Evolutionary conservation across 2,329 filamentous ascomycete species (phyloP), one percentile per base, ranked within the genome.

Genomic region (Apiospora koreana): DNA sequence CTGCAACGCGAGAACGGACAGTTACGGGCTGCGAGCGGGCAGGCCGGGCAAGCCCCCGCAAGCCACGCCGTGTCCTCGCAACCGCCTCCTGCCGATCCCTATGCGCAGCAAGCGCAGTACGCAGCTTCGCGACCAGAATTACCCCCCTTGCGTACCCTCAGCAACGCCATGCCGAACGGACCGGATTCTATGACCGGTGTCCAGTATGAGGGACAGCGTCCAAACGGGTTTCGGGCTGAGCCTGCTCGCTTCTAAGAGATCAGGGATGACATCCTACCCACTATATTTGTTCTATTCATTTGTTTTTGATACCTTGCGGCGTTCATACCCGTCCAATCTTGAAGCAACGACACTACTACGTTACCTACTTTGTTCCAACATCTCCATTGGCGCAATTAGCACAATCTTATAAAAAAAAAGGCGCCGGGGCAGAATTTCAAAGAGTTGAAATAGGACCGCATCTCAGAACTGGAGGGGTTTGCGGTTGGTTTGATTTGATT

Each of bases 111-210:
- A 28, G 67, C 35, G 14, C 48, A 28, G 25, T 69, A 69, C 35
- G 41, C 54, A 16, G 42, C 48, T 58, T 76, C 78, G 68, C 83
- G 86, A 25, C 83, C 84, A 18, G 86, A 89, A 74, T 80, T 91
- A 41, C 89, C 89, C 16, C 89, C 89, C 1, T 81, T 91, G 45
- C 83, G 88, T 14, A 84, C 86, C 21, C 79, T 89, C 21, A 85
- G 83, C 74, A 81, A 81, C 67, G 80, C 79, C 69, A 77, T 85
- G 10, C 76, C 81, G 6, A 82, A 79, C 41, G 80, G 79, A 0
- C 86, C 89, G 1, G 89, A 91, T 28, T 87, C 88, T 0, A 92
- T 92, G 89, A 90, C 88, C 1, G 89, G 89, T 1, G 88, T 92
- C 7, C 89, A 91, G 76, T 92, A 91, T 68, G 88, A 89, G 38